Conservation (phyloP, 2,329 filamentous ascomycete genomes). For the Apiospora aurea region DNA sequence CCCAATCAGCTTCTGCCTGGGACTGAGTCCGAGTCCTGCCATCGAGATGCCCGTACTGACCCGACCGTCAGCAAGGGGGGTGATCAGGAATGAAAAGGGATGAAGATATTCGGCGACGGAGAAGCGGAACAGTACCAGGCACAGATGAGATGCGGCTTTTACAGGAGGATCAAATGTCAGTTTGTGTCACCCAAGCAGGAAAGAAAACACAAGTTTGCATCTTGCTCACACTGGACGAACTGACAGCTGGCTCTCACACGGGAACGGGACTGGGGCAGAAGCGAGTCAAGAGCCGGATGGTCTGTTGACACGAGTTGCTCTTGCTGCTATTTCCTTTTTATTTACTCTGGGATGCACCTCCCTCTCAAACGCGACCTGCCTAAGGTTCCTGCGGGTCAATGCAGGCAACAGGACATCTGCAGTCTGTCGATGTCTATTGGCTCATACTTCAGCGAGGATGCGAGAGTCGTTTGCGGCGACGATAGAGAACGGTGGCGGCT, state of each 20-base stretch:
- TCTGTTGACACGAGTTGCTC: not conserved
- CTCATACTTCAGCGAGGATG: not conserved
- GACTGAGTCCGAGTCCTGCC: slow-evolving; percentile 43
- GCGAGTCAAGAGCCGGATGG: not conserved
- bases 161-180: not conserved
- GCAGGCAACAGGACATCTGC: not conserved
- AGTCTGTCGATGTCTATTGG: not conserved
- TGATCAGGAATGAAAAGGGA: no score
- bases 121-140: not conserved
- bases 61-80: not conserved
- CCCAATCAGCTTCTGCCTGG: slow-evolving; percentile 54
- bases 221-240: not conserved
- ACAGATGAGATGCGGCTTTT: not conserved
- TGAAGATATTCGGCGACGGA: not conserved
- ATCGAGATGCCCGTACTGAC: slow-evolving; percentile 36
- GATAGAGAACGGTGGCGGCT: not conserved
- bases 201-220: not conserved
- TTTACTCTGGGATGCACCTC: not conserved
- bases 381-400: not conserved
- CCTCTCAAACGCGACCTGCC: not conserved
- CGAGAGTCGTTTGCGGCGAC: not conserved
- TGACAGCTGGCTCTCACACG: not conserved
- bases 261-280: no score
- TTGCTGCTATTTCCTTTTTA: not conserved
- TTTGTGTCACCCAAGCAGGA: not conserved